Evolutionary conservation across 2,329 filamentous ascomycete species (phyloP).

Genomic region (Fusarium dlaminii): DNA sequence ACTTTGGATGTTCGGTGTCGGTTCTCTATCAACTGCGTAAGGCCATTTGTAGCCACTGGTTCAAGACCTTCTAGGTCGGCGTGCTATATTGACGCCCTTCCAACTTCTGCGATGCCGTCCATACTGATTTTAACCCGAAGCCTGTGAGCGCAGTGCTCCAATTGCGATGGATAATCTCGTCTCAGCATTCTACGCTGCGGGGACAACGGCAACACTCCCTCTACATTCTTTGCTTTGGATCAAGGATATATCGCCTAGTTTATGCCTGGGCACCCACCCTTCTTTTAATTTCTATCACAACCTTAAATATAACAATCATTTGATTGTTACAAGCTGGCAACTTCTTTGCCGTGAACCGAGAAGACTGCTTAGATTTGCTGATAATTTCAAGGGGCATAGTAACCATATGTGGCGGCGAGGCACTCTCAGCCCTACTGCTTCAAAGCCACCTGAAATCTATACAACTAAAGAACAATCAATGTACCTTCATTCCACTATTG

Average conservation of each 20-base stretch:
- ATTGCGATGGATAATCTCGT: slow-evolving; percentile 67
- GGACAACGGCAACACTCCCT: slow-evolving; percentile 67
- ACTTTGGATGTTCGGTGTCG: slow-evolving; percentile 17
- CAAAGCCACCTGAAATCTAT: slow-evolving; percentile 42
- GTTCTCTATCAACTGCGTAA: slow-evolving; percentile 30
- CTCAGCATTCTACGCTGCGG: slow-evolving; percentile 63
- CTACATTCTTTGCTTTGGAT: slow-evolving; percentile 66
- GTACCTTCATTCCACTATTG: slow-evolving; percentile 43
- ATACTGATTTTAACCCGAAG: slow-evolving; percentile 2
- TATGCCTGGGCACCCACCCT: slow-evolving; percentile 63
- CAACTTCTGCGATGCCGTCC: slow-evolving; percentile 30
- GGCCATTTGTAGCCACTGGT: slow-evolving; percentile 29
- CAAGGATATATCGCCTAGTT: slow-evolving; percentile 51
- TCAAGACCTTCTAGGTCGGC: slow-evolving; percentile 21
- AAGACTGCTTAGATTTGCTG: slow-evolving; percentile 40
- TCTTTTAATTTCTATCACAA: slow-evolving; percentile 59
- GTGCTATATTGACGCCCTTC: slow-evolving; percentile 20
- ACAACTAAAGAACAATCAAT: slow-evolving; percentile 41
- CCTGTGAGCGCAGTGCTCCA: slow-evolving; percentile 59
- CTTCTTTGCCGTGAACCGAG: not conserved
- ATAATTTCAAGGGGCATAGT: slow-evolving; percentile 42
- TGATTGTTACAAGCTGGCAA: slow-evolving; percentile 43
- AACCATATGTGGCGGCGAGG: slow-evolving; percentile 46
- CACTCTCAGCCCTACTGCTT: slow-evolving; percentile 41
- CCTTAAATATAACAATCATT: slow-evolving; percentile 54